Evolutionary conservation across 192 early-diverging fungal species (phyloP), one percentile per base, ranked within the genome.

Genomic region (Gamsiella multidivaricata): DNA sequence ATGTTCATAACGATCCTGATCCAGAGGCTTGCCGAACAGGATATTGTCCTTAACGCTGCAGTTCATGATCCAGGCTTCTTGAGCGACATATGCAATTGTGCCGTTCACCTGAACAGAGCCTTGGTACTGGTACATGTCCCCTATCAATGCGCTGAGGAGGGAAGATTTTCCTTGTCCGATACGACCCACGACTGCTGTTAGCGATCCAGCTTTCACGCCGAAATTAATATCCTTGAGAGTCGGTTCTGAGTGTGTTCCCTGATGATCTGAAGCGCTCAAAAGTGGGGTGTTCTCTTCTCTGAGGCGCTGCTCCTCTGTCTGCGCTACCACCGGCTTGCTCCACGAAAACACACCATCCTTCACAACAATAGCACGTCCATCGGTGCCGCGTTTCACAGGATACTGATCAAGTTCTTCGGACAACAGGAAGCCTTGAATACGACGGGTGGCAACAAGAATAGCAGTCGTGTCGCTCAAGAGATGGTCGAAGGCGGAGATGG

Each of bases 61-160:
- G 26, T 74, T 65, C 57, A 74, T 55, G 41, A 74, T 66, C 71
- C 71, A 74, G 9, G 71, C 71, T 37, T 74, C 63, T 25, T 74
- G 71, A n/a, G 50, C 39, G 23, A 66, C 92, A 81, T 93, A 92
- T 7, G 93, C 92, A 18, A 93, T 78, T 7, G 59, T 69, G 23
- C 85, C 87, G 22, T 86, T 82, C 2, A 97, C 41, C 6, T 62
- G 66, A 5, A 95, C 91, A 4, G 82, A 74, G 45, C 93, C 94
- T 7, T 43, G 23, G 7, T 82, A 41, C 50, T 80, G 85, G 61
- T 91, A 86, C 95, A 96, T 97, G 74, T 98, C 97, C 31, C 95
- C 95, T 5, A 98, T 82, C 11, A 97, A 49, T 23, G 75, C 61
- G 20, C 57, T 68, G 1, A 82, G 33, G 15, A 82, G 51, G 2